A percentile compares a stretch with the other conserved stretches of the same genome.
phyloP scores from a whole-genome alignment of 2,329 filamentous ascomycete genomes.

The Alternaria solani region DNA sequence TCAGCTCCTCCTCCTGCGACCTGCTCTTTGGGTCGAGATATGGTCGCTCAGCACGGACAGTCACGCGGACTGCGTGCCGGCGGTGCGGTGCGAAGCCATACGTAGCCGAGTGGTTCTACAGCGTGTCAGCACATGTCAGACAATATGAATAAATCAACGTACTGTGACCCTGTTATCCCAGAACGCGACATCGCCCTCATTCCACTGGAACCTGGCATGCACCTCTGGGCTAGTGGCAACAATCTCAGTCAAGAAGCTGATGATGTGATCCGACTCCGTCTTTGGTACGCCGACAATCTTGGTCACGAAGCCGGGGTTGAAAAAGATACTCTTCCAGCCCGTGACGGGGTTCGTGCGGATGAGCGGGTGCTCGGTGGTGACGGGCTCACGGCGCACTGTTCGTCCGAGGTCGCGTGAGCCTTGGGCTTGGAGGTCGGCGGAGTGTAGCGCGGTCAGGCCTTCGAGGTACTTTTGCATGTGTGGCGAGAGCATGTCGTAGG shows the following conservation, averaged over 20 bases:
- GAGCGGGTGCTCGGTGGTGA: slow-evolving; percentile 65
- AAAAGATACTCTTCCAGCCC: slow-evolving; percentile 68
- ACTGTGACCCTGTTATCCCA: slow-evolving; percentile 71
- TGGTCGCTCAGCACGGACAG: slow-evolving; percentile 58
- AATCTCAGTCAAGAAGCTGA: slow-evolving; percentile 62
- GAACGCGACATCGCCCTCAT: slow-evolving; percentile 69
- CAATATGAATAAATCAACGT: neutral
- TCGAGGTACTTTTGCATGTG: slow-evolving; percentile 67
- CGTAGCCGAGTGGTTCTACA: slow-evolving; percentile 62
- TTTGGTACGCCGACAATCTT: slow-evolving; percentile 67
- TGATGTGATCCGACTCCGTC: slow-evolving; percentile 62
- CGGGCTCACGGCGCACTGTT: slow-evolving; percentile 60
- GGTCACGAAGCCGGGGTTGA: slow-evolving; percentile 66
- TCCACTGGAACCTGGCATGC: slow-evolving; percentile 72
- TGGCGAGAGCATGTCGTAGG: slow-evolving; percentile 64
- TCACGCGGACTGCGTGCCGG: slow-evolving; percentile 62
- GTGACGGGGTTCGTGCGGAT: slow-evolving; percentile 68
- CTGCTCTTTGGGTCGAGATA: slow-evolving; percentile 55
- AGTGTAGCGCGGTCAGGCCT: slow-evolving; percentile 64
- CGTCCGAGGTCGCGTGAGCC: slow-evolving; percentile 61
- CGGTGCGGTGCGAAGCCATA: slow-evolving; percentile 67
- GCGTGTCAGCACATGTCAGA: slow-evolving; percentile 7
- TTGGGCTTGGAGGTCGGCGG: slow-evolving; percentile 62
- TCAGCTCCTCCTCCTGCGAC: slow-evolving; percentile 64
- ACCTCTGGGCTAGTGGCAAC: slow-evolving; percentile 70